A percentile compares a stretch with the other conserved stretches of the same genome.
phyloP scores from a whole-genome alignment of 768 basidiomycete genomes.

The Coprinellus micaceus region DNA sequence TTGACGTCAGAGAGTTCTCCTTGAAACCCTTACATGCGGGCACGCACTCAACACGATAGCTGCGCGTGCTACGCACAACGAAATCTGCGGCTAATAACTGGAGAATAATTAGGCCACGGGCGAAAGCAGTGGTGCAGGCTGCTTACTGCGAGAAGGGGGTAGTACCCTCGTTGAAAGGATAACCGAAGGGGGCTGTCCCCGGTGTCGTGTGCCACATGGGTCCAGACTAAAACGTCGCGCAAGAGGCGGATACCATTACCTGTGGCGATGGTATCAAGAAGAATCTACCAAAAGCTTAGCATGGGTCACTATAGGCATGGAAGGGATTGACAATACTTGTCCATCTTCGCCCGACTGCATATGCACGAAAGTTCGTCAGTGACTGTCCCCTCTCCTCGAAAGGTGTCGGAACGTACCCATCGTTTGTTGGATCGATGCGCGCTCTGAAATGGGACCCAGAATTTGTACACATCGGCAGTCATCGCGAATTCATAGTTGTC shows the following conservation, averaged over 20 bases:
- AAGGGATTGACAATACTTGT: constrained; percentile 39
- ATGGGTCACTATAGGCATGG: constrained; percentile 2
- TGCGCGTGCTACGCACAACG: constrained; percentile 53
- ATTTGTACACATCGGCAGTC: constrained; percentile 43
- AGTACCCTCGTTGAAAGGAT: constrained; percentile 57
- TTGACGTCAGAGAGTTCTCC: no score
- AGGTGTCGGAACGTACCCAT: constrained; percentile 37
- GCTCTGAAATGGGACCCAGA: constrained; percentile 39
- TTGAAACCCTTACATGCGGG: no score
- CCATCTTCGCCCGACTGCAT: constrained; percentile 45
- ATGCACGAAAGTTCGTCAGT: constrained; percentile 3
- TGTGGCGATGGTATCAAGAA: constrained; percentile 35
- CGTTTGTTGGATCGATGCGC: constrained; percentile 28
- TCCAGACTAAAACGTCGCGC: constrained; percentile 45
- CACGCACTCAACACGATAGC: constrained; percentile 48
- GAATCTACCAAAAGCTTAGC: constrained; percentile 24
- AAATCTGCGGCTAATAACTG: constrained; percentile 60
- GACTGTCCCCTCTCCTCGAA: background rate
- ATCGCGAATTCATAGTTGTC: constrained; percentile 42
- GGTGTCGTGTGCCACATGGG: constrained; percentile 34
- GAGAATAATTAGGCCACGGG: background rate
- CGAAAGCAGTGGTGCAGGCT: background rate
- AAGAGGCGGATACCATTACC: constrained; percentile 50
- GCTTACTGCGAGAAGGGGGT: constrained; percentile 49
- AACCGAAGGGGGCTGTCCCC: constrained; percentile 32